Evolutionary conservation across 2,329 filamentous ascomycete species (phyloP), one percentile per base, ranked within the genome.

Genomic region (Polytolypa hystricis): DNA sequence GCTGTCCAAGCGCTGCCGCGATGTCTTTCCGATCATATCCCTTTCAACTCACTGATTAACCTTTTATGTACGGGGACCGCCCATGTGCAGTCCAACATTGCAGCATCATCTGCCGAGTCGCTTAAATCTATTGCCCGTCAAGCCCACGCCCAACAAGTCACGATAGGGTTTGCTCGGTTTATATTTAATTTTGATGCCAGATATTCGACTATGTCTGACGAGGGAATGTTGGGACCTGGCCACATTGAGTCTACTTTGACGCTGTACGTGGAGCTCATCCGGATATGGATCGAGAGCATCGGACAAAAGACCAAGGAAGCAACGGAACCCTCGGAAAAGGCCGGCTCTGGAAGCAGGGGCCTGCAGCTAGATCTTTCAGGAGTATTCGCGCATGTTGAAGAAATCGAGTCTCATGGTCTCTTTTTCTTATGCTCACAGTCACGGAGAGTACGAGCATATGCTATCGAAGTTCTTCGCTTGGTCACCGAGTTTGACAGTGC

Each of bases 341-440:
- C 66, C 27, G 64, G 65, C 8, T 61, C 71, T n/a, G 82, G 82
- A 26, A 84, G 75, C 46, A 71, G 84, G 38, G 83, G 77, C 9
- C 65, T 84, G 41, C 81, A 85, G 42, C 72, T 95, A 19, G 87
- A 95, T 58, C 64, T 93, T 20, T 93, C 87, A 0, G 83, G 81
- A 39, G 80, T 93, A 3, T 84, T 87, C 69, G 85, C 86, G 1
- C 84, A 96, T 53, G 89, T 98, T 17, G 91, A 98, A 48, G 87
- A 95, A 57, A 84, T 95, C 11, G 91, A 98, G 57, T 93, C 89
- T 0, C 91, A 96, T 54, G 93, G 91, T 0, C 63, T 98, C 2
- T 98, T 98, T 66, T 98, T 98, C 56, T 66, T 98, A 5, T 98
- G 91, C 57, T 98, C 91, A 0, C 91, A 96, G 49, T 95, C 91